These are phyloP conservation scores for Trichoderma virens DNA, from an alignment of 495 filamentous ascomycete genomes.

Conservation along the genomic window DNA sequence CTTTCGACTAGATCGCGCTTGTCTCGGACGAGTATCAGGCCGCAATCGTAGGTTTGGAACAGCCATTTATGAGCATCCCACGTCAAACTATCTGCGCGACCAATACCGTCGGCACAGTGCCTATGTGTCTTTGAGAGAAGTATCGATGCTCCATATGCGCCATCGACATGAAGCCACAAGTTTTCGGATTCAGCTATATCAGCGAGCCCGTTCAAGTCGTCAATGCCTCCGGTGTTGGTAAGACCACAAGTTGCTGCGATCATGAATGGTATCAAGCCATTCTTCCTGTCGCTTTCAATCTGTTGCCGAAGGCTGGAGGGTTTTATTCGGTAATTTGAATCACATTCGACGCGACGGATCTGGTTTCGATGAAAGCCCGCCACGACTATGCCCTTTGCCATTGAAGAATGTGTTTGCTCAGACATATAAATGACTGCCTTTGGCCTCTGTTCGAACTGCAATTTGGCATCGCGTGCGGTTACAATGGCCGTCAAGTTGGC, in stretches of 20 bases:
- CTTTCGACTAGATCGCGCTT: conserved; percentile 10
- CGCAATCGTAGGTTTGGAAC: conserved; percentile 24
- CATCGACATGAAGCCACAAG: conserved; percentile 12
- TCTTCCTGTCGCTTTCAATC: conserved; percentile 15
- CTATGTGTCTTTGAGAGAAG: conserved; percentile 15
- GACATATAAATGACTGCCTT: conserved; percentile 21
- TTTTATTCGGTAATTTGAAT: conserved; percentile 14
- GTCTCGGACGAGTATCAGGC: conserved; percentile 17
- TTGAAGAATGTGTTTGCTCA: conserved; percentile 21
- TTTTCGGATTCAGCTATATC: not conserved
- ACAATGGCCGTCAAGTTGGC: conserved; percentile 22
- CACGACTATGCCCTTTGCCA: conserved; percentile 20
- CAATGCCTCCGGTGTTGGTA: conserved; percentile 25
- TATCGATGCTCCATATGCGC: conserved; percentile 24
- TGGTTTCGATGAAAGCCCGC: conserved; percentile 18
- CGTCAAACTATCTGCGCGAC: conserved; percentile 20
- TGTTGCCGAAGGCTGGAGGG: not conserved
- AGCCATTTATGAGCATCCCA: conserved; percentile 32
- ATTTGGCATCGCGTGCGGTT: conserved; percentile 20
- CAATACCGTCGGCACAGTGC: conserved; percentile 11
- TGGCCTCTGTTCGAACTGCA: conserved; percentile 5
- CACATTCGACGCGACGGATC: conserved; percentile 16
- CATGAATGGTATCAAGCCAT: conserved; percentile 18
- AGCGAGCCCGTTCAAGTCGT: conserved; percentile 14
- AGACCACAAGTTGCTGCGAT: conserved; percentile 22